Percentiles rank a stretch among this genome's conserved stretches.
These are phyloP conservation scores for Magnusiomyces ingens DNA, from an alignment of 1,139 yeast genomes.

Conservation along the genomic window DNA sequence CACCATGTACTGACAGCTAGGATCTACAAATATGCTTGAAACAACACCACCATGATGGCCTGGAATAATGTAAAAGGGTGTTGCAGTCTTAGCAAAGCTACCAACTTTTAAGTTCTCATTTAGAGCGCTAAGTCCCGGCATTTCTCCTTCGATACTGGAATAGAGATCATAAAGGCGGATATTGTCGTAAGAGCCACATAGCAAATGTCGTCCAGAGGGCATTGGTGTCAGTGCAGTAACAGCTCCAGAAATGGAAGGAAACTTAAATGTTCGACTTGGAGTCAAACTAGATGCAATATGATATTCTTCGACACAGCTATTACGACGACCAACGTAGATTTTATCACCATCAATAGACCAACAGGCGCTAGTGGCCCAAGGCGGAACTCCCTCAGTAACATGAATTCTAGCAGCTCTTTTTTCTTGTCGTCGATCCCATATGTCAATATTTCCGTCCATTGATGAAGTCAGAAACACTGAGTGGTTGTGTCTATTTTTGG, in stretches of 20 bases:
- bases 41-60: conserved; percentile 64
- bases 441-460: conserved; percentile 72
- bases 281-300: conserved; percentile 55
- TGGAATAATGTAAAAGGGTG: conserved; percentile 51
- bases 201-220: conserved; percentile 71
- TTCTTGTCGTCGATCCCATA: conserved; percentile 73
- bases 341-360: conserved; percentile 84
- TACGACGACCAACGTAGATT: conserved; percentile 82
- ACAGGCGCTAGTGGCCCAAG: conserved; percentile 82
- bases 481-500: conserved; percentile 37
- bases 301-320: conserved; percentile 80
- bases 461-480: conserved; percentile 69
- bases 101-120: conserved; percentile 24
- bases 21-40: conserved; percentile 64
- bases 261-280: conserved; percentile 54
- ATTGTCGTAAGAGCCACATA: conserved; percentile 89
- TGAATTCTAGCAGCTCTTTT: conserved; percentile 48
- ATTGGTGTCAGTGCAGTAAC: conserved; percentile 74
- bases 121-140: background rate
- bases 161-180: conserved; percentile 75
- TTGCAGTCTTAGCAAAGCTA: conserved; percentile 31
- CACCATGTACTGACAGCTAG: conserved; percentile 78
- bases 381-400: conserved; percentile 66
- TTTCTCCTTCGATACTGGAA: conserved; percentile 23
- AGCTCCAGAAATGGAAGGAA: conserved; percentile 89